phyloP scores from a whole-genome alignment of 1,284 basidiomycete species.

The Earliella scabrosa region DNA sequence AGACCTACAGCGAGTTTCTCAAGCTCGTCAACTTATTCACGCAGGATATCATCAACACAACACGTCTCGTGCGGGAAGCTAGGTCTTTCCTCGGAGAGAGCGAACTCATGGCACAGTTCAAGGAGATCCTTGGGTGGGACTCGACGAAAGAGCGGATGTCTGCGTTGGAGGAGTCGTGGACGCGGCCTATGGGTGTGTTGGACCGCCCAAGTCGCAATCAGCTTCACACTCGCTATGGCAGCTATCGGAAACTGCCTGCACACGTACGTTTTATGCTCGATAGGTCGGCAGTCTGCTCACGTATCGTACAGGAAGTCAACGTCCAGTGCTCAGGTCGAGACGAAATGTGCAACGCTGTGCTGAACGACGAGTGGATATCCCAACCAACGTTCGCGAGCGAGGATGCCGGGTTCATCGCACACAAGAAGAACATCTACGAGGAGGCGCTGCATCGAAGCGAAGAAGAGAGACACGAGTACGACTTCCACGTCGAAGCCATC shows the following conservation, averaged over 20 bases:
- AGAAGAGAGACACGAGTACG: constrained; percentile 98
- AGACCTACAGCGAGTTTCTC: constrained; percentile 95
- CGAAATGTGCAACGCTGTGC: constrained; percentile 94
- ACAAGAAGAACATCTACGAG: constrained; percentile 96
- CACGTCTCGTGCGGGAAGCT: constrained; percentile 75
- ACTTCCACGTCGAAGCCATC: constrained; percentile 99
- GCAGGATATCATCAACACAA: constrained; percentile 91
- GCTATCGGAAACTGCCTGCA: constrained; percentile 87
- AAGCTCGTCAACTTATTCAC: constrained; percentile 96
- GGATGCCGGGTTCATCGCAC: constrained; percentile 87
- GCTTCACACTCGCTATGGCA: constrained; percentile 71
- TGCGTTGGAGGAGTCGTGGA: constrained; percentile 48
- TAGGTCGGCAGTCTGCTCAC: constrained; percentile 8
- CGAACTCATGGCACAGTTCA: constrained; percentile 86
- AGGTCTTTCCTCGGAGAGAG: constrained; percentile 68
- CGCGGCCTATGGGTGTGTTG: constrained; percentile 36
- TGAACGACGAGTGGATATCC: constrained; percentile 97
- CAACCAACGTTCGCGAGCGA: constrained; percentile 96
- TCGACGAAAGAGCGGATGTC: constrained; percentile 64
- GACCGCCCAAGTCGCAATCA: constrained; percentile 64
- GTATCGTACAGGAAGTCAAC: constrained; percentile 72
- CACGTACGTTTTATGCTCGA: constrained; percentile 53
- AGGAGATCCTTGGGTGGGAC: constrained; percentile 91
- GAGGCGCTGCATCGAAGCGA: constrained; percentile 97
- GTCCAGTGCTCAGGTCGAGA: constrained; percentile 94